Base-by-base conservation (phyloP, 495 filamentous ascomycete genomes). In the Aspergillus bridgeri region DNA sequence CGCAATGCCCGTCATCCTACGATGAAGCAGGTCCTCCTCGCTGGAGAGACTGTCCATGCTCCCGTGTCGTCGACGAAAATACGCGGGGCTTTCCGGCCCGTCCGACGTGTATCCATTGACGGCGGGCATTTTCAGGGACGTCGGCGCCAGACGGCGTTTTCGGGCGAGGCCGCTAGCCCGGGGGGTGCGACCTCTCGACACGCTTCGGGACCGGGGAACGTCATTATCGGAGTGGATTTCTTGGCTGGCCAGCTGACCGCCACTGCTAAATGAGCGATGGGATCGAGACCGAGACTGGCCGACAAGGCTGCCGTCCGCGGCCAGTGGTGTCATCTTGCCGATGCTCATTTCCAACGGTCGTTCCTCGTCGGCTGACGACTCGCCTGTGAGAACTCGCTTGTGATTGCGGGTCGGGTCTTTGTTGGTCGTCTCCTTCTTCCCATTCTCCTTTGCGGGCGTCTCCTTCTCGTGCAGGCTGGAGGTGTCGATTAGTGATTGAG, bases 1-100 rank as follows among this genome's bases (percentile, higher is more conserved):
- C 6, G 89, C 86, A 23, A 98, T 69, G 6, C 89, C 90, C 64
- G 89, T 83, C 92, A 98, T 98, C 44, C 92, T 76, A 53, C 92
- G 76, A 6, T 87, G 85, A 15, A 98, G 69, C 54, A 97, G 66
- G 77, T 96, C 91, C 58, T 95, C 91, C 59, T 88, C 85, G 66
- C 90, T 96, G 25, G 84, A 85, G 27, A 96, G 72, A 69, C 87
- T 90, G 5, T 87, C 83, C 53, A 91, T 72, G 62, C 87, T 89
- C 51, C 77, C 78, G 11, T 80, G 78, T 29, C 80, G 61, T 5
- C 70, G 46, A 18, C 33, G 33, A 38, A 38, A 38, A 13, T 38
- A 38, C 33, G 33, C 33, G 11, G 68, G 69, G 23, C 66, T 71
- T 18, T 60, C 59, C 11, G 65, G 61, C 0, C 53, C 65, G 44